Evolutionary conservation across 192 early-diverging fungal species (phyloP).

Genomic region (Pilobolus umbonatus): DNA sequence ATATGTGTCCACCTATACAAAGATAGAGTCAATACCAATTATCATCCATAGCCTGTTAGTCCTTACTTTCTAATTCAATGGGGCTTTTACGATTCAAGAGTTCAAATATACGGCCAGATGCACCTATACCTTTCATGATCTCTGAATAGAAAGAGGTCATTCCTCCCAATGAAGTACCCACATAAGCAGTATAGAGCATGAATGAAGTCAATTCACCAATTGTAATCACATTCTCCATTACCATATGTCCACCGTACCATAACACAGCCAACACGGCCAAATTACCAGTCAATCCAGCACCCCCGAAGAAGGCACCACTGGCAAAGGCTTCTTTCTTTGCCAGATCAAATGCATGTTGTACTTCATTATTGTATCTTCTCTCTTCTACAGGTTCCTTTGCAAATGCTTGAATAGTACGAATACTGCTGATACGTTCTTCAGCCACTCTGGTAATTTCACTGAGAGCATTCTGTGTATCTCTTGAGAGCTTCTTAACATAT

Average conservation of each 20-base stretch:
- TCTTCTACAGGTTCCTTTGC: slow-evolving; percentile 51
- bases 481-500: slow-evolving; percentile 55
- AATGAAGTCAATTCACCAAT: slow-evolving; percentile 67
- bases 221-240: slow-evolving; percentile 49
- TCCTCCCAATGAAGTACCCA: slow-evolving; percentile 47
- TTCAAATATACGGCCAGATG: slow-evolving; percentile 55
- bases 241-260: slow-evolving; percentile 62
- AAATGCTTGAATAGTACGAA: slow-evolving; percentile 81
- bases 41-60: no score
- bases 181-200: slow-evolving; percentile 65
- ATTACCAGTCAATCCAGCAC: slow-evolving; percentile 58
- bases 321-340: slow-evolving; percentile 42
- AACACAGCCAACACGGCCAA: slow-evolving; percentile 59
- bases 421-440: slow-evolving; percentile 77
- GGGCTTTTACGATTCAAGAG: slow-evolving; percentile 44
- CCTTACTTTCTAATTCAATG: slow-evolving; percentile 15
- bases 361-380: slow-evolving; percentile 36
- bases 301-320: slow-evolving; percentile 61
- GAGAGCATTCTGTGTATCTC: slow-evolving; percentile 59
- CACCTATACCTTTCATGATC: slow-evolving; percentile 67
- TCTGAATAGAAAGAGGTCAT: slow-evolving; percentile 67
- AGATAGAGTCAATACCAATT: no score
- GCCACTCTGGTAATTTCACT: slow-evolving; percentile 69
- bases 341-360: slow-evolving; percentile 32
- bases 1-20: slow-evolving; percentile 8